phyloP scores from a whole-genome alignment of 768 basidiomycete species.

The Dictyophora rubrovolvata region DNA sequence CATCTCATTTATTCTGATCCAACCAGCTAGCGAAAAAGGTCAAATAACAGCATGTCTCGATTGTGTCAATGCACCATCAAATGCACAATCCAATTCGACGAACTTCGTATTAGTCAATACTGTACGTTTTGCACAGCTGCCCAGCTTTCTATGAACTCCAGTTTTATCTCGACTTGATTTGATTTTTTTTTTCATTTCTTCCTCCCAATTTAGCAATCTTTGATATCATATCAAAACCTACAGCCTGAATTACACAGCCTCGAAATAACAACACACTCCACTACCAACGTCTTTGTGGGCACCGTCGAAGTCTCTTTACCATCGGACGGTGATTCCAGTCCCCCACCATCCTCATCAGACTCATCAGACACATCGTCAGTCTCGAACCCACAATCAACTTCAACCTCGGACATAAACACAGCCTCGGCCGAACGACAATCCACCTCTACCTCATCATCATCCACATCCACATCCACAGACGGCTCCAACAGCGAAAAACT shows the following conservation, averaged over 20 bases:
- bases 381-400: no score
- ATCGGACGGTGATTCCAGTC: no score
- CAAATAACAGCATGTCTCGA: background rate
- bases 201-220: background rate
- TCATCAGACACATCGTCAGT: no score
- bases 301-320: background rate
- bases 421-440: no score
- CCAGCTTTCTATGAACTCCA: no score
- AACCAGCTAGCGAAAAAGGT: background rate
- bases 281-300: background rate
- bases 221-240: background rate
- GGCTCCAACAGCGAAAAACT: no score
- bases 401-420: no score
- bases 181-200: background rate
- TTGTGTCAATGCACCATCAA: background rate
- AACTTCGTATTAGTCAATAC: background rate
- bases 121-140: no score
- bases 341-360: no score
- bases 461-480: background rate
- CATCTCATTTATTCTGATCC: background rate
- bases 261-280: background rate
- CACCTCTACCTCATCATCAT: background rate
- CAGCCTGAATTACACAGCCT: background rate
- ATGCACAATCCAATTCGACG: background rate
- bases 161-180: background rate